These are phyloP conservation scores for Ophiocordyceps australis DNA, from an alignment of 2,329 filamentous ascomycete species.

Conservation along the genomic window DNA sequence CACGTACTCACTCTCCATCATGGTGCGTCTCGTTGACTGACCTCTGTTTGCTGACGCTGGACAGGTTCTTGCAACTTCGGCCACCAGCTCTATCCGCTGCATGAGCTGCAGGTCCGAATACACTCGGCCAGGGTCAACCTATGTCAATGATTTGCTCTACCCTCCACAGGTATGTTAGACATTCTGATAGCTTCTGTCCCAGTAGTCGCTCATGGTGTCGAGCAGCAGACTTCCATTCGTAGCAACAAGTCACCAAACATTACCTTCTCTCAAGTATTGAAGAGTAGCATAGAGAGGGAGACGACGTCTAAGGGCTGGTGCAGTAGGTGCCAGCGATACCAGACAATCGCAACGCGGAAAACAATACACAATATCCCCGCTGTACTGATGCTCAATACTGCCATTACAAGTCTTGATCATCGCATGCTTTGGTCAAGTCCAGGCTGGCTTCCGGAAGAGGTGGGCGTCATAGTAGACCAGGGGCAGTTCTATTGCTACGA, in stretches of 20 bases:
- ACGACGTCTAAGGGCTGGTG: conserved; percentile 88
- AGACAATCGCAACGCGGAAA: conserved; percentile 70
- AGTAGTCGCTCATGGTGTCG: too few species aligned
- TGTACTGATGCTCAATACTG: conserved; percentile 78
- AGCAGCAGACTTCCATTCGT: conserved; percentile 27
- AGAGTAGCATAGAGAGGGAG: conserved; percentile 78
- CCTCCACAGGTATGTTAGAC: conserved; percentile 24
- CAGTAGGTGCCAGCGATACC: conserved; percentile 75
- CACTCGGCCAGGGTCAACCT: conserved; percentile 57
- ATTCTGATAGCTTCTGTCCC: background rate
- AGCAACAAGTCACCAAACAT: conserved; percentile 32
- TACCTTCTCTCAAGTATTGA: conserved; percentile 82
- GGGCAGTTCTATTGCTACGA: conserved; percentile 94
- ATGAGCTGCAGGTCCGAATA: conserved; percentile 79
- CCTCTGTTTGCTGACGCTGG: background rate
- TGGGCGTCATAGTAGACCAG: conserved; percentile 77
- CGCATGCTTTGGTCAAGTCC: conserved; percentile 74
- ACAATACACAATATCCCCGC: conserved; percentile 66
- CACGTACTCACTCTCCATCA: conserved; percentile 23
- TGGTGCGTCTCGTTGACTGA: background rate
- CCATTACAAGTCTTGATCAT: conserved; percentile 53
- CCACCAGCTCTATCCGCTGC: conserved; percentile 61
- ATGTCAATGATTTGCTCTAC: conserved; percentile 76
- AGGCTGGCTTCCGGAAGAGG: conserved; percentile 84
- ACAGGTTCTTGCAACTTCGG: conserved; percentile 46